phyloP scores from a whole-genome alignment of 129 eudicot genomes.

The Saposhnikovia divaricata region DNA sequence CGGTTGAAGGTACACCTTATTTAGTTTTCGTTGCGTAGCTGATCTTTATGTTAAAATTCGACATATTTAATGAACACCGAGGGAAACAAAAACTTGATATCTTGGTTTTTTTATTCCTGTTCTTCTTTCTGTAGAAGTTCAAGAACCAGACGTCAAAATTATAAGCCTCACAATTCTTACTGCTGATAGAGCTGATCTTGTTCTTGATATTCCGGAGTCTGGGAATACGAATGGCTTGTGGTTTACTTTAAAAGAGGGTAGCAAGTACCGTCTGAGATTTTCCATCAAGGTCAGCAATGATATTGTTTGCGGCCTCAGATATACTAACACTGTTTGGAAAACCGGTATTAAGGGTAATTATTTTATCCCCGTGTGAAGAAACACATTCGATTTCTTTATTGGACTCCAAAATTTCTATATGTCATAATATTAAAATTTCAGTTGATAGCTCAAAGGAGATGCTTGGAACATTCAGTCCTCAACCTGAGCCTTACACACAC shows the following conservation, averaged over 20 bases:
- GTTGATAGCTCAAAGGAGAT: conserved; percentile 58
- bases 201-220: conserved; percentile 53
- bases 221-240: conserved; percentile 58
- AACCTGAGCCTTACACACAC: conserved; percentile 45
- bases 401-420: neutral
- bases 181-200: conserved; percentile 46
- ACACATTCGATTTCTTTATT: neutral
- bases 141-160: conserved; percentile 69
- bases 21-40: neutral
- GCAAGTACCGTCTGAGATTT: conserved; percentile 47
- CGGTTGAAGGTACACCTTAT: conserved; percentile 26
- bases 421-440: conserved; percentile 3
- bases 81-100: neutral
- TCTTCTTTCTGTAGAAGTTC: conserved; percentile 25
- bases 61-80: too few relatives aligned
- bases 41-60: neutral
- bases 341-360: conserved; percentile 59
- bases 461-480: conserved; percentile 48
- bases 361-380: neutral
- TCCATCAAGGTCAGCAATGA: conserved; percentile 57
- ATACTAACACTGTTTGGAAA: conserved; percentile 69
- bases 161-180: conserved; percentile 48
- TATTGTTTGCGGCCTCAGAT: conserved; percentile 72
- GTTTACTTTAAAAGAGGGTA: conserved; percentile 75
- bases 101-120: neutral